These are phyloP conservation scores for Pachyrhizus erosus DNA, from an alignment of 306 rosid genomes.

Conservation along the genomic window DNA sequence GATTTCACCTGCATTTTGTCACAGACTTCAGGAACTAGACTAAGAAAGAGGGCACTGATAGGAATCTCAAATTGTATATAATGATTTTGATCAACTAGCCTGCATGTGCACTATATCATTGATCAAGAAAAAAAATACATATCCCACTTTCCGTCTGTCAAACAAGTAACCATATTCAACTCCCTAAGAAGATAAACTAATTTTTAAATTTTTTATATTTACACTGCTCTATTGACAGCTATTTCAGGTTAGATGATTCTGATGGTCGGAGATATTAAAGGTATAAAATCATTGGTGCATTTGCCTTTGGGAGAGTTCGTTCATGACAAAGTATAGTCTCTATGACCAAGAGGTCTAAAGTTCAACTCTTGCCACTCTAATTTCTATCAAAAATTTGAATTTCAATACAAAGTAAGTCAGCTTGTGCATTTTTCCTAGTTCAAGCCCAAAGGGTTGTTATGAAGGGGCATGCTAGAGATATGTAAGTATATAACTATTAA, in stretches of 20 bases:
- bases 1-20: constrained; percentile 2
- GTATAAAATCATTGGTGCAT: neutral
- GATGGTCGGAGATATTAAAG: neutral
- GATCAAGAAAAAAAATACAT: constrained; percentile 38
- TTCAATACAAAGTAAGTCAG: neutral
- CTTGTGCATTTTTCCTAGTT: neutral
- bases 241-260: neutral
- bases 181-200: constrained; percentile 10
- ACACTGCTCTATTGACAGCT: neutral
- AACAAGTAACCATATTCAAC: neutral
- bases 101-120: neutral
- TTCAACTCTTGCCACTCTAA: too few relatives aligned
- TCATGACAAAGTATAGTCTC: neutral
- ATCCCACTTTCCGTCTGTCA: constrained; percentile 26
- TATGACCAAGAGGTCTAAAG: neutral
- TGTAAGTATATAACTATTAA: neutral
- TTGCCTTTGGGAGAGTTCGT: neutral
- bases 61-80: neutral
- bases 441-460: neutral
- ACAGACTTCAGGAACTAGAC: neutral
- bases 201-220: neutral
- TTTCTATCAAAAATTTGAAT: too few relatives aligned
- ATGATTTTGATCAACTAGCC: neutral
- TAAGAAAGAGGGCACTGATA: neutral
- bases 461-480: neutral